A percentile compares a stretch with the other conserved stretches of the same genome.
Evolutionary conservation across 257 asterid species (phyloP).

Genomic region (Salvia rosmarinus): DNA sequence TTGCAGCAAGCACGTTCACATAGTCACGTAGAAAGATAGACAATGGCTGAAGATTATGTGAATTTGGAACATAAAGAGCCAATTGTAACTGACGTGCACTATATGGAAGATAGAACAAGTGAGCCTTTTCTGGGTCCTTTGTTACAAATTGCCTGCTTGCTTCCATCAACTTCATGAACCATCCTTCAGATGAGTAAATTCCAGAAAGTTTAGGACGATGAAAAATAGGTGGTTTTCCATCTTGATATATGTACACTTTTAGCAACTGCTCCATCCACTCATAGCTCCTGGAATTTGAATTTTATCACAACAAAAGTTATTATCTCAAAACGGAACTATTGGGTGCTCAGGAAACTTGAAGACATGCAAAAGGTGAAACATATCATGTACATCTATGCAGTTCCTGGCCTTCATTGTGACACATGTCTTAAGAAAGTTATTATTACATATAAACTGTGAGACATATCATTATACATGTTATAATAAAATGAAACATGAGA

Average conservation of each 20-base stretch:
- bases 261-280: conserved; percentile 87
- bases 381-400: not conserved
- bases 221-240: conserved; percentile 76
- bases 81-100: conserved; percentile 77
- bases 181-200: conserved; percentile 88
- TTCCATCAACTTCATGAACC: conserved; percentile 89
- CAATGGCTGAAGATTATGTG: conserved; percentile 73
- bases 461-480: not conserved
- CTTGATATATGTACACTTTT: conserved; percentile 72
- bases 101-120: conserved; percentile 86
- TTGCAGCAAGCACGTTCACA: conserved; percentile 71
- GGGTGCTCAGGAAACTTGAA: conserved; percentile 1
- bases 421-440: not conserved
- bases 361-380: conserved; percentile 7
- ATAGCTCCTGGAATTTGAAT: conserved; percentile 66
- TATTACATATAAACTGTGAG: not conserved
- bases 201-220: conserved; percentile 69
- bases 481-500: not conserved
- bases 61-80: conserved; percentile 71
- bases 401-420: not conserved
- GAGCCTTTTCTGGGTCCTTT: conserved; percentile 75
- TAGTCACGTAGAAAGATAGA: conserved; percentile 66
- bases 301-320: not conserved
- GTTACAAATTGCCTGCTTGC: conserved; percentile 60
- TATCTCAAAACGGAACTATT: not conserved